Conservation (phyloP, 768 basidiomycete genomes). For the Lentinula aciculospora region DNA sequence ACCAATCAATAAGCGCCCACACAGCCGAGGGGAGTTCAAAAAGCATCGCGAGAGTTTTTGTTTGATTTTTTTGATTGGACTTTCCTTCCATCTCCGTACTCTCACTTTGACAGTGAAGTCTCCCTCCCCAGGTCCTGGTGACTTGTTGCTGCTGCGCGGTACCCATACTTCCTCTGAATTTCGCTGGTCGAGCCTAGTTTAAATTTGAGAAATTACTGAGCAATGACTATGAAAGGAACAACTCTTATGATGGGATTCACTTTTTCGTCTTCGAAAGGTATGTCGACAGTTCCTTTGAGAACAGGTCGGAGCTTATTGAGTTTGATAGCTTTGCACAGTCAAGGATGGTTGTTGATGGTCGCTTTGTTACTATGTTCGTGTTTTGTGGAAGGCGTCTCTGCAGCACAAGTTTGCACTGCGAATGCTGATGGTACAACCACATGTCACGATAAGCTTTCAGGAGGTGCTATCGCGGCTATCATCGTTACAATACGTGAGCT, state of each 20-base stretch:
- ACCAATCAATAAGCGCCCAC: neutral
- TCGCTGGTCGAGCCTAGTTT: constrained; percentile 5
- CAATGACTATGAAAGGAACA: constrained; percentile 1
- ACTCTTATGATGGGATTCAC: neutral
- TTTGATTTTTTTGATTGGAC: neutral
- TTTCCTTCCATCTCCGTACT: neutral
- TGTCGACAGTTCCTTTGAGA: neutral
- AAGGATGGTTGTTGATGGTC: neutral
- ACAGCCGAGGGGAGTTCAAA: neutral
- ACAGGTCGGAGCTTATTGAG: neutral
- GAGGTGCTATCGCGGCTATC: constrained; percentile 1
- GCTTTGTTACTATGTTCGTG: neutral
- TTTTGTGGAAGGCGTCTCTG: neutral
- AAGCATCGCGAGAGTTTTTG: neutral
- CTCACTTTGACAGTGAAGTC: constrained; percentile 4
- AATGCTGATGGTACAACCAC: neutral
- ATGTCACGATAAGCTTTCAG: constrained; percentile 3
- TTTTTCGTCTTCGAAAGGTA: neutral
- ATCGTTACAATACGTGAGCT: neutral
- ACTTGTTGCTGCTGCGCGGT: constrained; percentile 6
- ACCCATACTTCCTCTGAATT: neutral
- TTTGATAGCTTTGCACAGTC: neutral
- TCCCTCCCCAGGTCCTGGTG: neutral
- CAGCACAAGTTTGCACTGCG: constrained; percentile 1
- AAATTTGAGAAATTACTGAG: neutral